These are phyloP conservation scores for Populus euphratica DNA, from an alignment of 345 rosid genomes.

Conservation along the genomic window DNA sequence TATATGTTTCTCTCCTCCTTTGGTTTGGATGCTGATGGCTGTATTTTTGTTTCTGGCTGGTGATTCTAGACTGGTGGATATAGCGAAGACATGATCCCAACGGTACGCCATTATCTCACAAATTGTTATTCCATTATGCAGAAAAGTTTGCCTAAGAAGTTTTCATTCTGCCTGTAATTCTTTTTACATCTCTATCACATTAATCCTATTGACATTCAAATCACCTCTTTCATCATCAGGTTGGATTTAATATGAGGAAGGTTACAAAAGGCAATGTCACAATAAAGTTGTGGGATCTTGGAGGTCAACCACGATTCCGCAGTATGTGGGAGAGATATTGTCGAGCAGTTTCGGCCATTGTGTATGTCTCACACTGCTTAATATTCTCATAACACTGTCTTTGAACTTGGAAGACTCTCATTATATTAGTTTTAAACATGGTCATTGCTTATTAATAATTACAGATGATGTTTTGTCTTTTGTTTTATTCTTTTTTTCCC, in stretches of 20 bases:
- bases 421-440: neutral
- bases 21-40: conserved; percentile 20
- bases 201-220: neutral
- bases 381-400: neutral
- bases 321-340: conserved; percentile 84
- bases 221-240: conserved; percentile 35
- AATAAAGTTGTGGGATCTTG: conserved; percentile 86
- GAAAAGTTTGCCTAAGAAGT: neutral
- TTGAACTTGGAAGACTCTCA: neutral
- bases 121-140: neutral
- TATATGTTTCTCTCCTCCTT: conserved; percentile 9
- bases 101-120: conserved; percentile 36
- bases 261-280: conserved; percentile 84
- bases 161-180: neutral
- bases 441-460: neutral
- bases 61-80: conserved; percentile 72
- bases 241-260: conserved; percentile 85
- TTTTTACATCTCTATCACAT: neutral
- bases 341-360: conserved; percentile 71
- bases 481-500: neutral
- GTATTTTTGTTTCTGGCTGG: conserved; percentile 7
- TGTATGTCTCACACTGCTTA: conserved; percentile 30
- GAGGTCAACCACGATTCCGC: conserved; percentile 59
- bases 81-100: conserved; percentile 95
- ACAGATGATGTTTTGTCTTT: neutral